Conservation (phyloP, 768 basidiomycete species). For the Mycena indigotica region DNA sequence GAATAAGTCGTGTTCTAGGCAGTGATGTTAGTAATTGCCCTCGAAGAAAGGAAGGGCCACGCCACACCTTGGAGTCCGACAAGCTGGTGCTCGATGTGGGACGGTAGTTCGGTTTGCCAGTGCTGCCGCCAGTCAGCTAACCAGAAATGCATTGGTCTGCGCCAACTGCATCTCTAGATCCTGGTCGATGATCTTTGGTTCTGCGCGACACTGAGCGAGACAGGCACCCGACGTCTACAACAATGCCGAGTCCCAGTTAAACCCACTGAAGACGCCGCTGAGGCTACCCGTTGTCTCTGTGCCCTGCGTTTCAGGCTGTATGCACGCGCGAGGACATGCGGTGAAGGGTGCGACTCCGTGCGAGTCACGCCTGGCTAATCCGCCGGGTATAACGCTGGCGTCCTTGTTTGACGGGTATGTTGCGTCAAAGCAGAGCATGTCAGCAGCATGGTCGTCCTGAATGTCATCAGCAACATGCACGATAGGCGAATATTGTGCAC, state of each 20-base stretch:
- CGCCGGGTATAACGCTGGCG: too few relatives aligned
- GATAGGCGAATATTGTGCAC: too few relatives aligned
- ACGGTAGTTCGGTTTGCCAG: slow-evolving; percentile 19
- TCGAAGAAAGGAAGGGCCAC: neutral
- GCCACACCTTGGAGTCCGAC: slow-evolving; percentile 28
- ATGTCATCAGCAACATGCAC: too few relatives aligned
- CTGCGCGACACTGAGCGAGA: slow-evolving; percentile 11
- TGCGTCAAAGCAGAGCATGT: too few relatives aligned
- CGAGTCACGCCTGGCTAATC: too few relatives aligned
- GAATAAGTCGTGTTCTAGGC: slow-evolving; percentile 19
- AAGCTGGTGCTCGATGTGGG: slow-evolving; percentile 21
- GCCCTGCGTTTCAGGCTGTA: slow-evolving; percentile 21
- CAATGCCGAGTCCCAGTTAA: neutral
- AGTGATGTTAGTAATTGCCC: neutral
- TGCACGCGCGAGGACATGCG: too few relatives aligned
- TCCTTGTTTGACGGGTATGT: too few relatives aligned
- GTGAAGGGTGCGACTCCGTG: too few relatives aligned
- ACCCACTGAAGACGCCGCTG: too few relatives aligned
- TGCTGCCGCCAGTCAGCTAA: neutral
- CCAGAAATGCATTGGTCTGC: slow-evolving; percentile 3
- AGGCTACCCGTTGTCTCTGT: neutral
- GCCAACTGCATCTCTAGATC: slow-evolving; percentile 14
- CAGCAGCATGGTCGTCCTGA: too few relatives aligned
- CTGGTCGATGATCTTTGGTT: slow-evolving; percentile 15
- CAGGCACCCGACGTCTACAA: slow-evolving; percentile 12